Conservation (phyloP, 306 rosid species). For the Lathyrus aphaca region DNA sequence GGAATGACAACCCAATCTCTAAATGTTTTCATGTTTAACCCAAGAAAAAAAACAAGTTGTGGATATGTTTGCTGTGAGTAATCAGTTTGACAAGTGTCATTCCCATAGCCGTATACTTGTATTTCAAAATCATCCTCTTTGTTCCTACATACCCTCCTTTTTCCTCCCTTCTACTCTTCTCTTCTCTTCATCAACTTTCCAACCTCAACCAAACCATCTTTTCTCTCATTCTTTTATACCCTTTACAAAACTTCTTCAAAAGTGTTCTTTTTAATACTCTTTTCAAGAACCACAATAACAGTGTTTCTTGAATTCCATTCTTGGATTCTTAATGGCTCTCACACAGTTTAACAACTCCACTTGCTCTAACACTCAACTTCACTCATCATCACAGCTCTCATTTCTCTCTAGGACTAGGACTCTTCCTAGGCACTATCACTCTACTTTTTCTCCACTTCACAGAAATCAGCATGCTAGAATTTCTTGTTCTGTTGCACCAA, state of each 20-base stretch:
- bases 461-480: conserved; percentile 48
- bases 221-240: background rate
- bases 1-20: background rate
- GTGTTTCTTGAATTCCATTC: conserved; percentile 6
- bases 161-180: background rate
- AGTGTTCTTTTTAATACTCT: conserved; percentile 14
- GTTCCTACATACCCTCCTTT: background rate
- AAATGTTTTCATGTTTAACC: background rate
- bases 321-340: conserved; percentile 56
- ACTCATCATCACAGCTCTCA: conserved; percentile 58
- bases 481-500: conserved; percentile 79
- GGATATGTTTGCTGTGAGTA: conserved; percentile 40
- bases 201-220: conserved; percentile 20
- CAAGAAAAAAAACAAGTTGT: background rate
- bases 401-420: conserved; percentile 45
- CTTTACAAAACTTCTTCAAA: conserved; percentile 9
- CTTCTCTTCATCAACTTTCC: conserved; percentile 46
- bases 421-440: conserved; percentile 41
- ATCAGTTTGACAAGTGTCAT: conserved; percentile 65
- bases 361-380: conserved; percentile 50
- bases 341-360: conserved; percentile 63
- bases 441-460: conserved; percentile 46
- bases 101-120: conserved; percentile 55
- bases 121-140: conserved; percentile 44
- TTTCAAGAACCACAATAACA: background rate